Base-by-base conservation (phyloP, 2,329 filamentous ascomycete species). In the Exophiala xenobiotica region DNA sequence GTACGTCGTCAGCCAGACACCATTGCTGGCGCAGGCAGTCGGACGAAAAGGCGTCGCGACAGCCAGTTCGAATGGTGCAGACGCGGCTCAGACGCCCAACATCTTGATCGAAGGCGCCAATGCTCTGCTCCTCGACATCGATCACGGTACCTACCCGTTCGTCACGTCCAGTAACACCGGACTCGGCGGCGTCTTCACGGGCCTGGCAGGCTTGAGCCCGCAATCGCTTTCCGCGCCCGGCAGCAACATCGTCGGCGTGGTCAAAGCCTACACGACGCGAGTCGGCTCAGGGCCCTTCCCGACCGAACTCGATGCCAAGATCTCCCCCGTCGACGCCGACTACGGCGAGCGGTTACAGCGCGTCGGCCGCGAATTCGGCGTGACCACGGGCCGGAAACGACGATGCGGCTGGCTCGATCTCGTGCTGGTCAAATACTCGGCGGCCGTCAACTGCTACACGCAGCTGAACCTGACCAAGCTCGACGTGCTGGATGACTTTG, bases 371-470 rank as follows among this genome's bases (percentile, higher is more conserved):
- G 78, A 80, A 61, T 75, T 77, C 49, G 78, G 82, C 53, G 78
- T 80, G 37, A 81, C 78, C 2, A 85, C 82, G 4, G 82, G 82
- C 46, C 78, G 82, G 42, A 78, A 75, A 61, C 77, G 82, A 29
- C 78, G 82, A 54, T 85, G 82, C 60, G 82, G 82, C 45, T 85
- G 81, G 81, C 75, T 85, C 58, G 82, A 85, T 64, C 73, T 85
- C 33, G 81, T 85, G n/a, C 73, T 85, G 12, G 72, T 81, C 60
- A 80, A 81, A 63, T 82, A 82, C 73, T 82, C 78, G 64, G 78
- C 80, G 23, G 69, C 78, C 9, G 69, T 77, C 59, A 77, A 77
- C 67, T 72, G 75, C 66, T 77, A 77, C 66, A 77, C 75, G 12
- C 68, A 72, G 9, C 71, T 84, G 62, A 85, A 85, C 70, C 71